Conservation (phyloP, 805 yeast species). For the Isabelozyma gotoi region DNA sequence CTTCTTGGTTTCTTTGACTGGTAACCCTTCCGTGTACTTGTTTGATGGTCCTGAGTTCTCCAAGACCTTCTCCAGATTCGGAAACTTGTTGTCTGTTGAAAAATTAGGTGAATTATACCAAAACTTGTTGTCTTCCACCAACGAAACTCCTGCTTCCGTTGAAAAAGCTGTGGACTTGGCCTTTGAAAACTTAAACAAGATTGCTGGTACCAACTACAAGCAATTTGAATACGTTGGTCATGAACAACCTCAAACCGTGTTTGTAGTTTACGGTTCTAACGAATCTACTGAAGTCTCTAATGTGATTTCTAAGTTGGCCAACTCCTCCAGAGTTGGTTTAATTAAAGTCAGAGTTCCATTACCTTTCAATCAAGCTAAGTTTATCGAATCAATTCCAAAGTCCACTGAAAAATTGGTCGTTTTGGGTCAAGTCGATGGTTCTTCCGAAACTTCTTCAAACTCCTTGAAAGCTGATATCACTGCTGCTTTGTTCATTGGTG, state of each 20-base stretch:
- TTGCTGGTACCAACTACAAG: slow-evolving; percentile 53
- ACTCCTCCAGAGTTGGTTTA: slow-evolving; percentile 54
- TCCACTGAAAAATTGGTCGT: slow-evolving; percentile 63
- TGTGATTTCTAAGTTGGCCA: slow-evolving; percentile 37
- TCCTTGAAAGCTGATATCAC: slow-evolving; percentile 68
- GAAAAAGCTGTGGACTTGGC: slow-evolving; percentile 45
- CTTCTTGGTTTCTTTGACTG: slow-evolving; percentile 50
- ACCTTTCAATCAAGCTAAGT: slow-evolving; percentile 70
- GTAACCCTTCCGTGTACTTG: slow-evolving; percentile 64
- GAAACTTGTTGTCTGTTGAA: slow-evolving; percentile 44
- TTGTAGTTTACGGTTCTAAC: slow-evolving; percentile 75
- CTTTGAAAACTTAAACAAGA: slow-evolving; percentile 49
- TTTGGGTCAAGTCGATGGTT: slow-evolving; percentile 49
- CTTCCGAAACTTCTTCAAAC: slow-evolving; percentile 34
- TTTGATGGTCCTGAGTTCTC: slow-evolving; percentile 77
- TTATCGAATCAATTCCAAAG: slow-evolving; percentile 57
- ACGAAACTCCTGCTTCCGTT: slow-evolving; percentile 22
- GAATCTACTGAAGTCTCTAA: slow-evolving; percentile 57
- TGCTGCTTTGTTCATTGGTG: slow-evolving; percentile 62
- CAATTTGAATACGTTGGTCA: slow-evolving; percentile 74
- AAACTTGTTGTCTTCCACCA: slow-evolving; percentile 29
- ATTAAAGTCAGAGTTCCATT: slow-evolving; percentile 73
- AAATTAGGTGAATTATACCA: slow-evolving; percentile 39
- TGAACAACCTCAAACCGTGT: slow-evolving; percentile 63
- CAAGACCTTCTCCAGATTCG: slow-evolving; percentile 46